Base-by-base conservation (phyloP, 495 filamentous ascomycete species). In the Pyrenula aspistea region DNA sequence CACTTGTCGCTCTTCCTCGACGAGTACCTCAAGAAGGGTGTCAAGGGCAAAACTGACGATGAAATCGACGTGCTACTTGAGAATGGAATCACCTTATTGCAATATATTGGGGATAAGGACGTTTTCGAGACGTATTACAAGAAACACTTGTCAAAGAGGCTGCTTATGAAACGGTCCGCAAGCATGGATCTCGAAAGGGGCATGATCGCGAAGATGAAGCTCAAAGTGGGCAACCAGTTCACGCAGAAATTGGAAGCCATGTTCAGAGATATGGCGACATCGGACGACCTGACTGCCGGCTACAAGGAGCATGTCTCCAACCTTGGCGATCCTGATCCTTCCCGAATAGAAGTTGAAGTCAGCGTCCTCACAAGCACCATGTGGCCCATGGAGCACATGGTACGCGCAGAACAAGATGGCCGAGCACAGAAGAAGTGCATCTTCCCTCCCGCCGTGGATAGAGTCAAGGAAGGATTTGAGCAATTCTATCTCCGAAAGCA, bases 91-190 rank as follows among this genome's bases (percentile, higher is more conserved):
- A 84, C 81, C 0, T 76, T 97, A 2, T 71, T 99, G 25, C 82
- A 89, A 24, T 95, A 95, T 55, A 76, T 99, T 48, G 77, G 81
- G 25, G 92, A 96, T 60, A 92, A 95, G 69, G 94, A 97, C 67
- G 82, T 95, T 61, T 99, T 97, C 57, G 94, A 99, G 68, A 78
- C 87, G 1, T 97, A 99, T 70, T 97, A 97, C 73, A 96, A 97
- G 74, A 97, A 95, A 66, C 93, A 99, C 72, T 78, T 99, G 0
- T 89, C 87, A 25, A 82, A 86, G 55, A 81, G 94, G 12, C 71
- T 99, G 48, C 73, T 99, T 21, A 88, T 89, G 78, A 84, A 84
- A 61, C 90, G 90, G 54, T 89, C 90, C 0, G 80, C 90, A 56
- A 94, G 88, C 63, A 87, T 86, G 64, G 91, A 95, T 65, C 85